phyloP scores from a whole-genome alignment of 768 basidiomycete genomes.

The Tylopilus felleus region DNA sequence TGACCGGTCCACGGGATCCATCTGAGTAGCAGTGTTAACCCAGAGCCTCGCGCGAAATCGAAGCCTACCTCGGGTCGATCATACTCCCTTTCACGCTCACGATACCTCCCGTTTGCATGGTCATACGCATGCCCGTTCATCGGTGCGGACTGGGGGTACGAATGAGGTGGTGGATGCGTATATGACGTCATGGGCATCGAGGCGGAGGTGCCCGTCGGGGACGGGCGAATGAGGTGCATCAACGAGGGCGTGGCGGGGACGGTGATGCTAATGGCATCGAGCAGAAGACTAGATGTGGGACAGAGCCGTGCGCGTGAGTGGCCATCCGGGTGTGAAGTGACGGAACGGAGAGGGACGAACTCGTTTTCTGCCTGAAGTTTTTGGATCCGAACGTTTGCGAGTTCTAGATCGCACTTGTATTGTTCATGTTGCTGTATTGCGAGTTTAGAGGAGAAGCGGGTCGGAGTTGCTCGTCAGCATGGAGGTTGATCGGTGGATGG shows the following conservation, averaged over 20 bases:
- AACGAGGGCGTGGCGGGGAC: slow-evolving; percentile 32
- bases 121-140: slow-evolving; percentile 26
- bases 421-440: slow-evolving; percentile 20
- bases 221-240: slow-evolving; percentile 30
- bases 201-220: slow-evolving; percentile 22
- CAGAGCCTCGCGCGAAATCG: not conserved
- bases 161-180: slow-evolving; percentile 8
- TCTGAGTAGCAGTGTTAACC: not conserved
- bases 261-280: slow-evolving; percentile 33
- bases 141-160: slow-evolving; percentile 11
- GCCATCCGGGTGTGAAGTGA: not conserved
- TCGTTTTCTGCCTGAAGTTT: slow-evolving; percentile 34
- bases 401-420: slow-evolving; percentile 25
- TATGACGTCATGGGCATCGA: slow-evolving; percentile 18
- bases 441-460: not conserved
- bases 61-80: slow-evolving; percentile 19
- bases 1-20: slow-evolving; percentile 16
- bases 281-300: slow-evolving; percentile 24
- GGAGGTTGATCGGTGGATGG: not conserved
- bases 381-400: slow-evolving; percentile 26
- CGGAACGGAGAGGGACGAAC: slow-evolving; percentile 13
- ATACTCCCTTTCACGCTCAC: slow-evolving; percentile 24
- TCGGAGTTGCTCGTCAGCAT: not conserved
- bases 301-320: not conserved
- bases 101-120: slow-evolving; percentile 27